Conservation (phyloP, 495 filamentous ascomycete species). For the Aspergillus haitiensis region DNA sequence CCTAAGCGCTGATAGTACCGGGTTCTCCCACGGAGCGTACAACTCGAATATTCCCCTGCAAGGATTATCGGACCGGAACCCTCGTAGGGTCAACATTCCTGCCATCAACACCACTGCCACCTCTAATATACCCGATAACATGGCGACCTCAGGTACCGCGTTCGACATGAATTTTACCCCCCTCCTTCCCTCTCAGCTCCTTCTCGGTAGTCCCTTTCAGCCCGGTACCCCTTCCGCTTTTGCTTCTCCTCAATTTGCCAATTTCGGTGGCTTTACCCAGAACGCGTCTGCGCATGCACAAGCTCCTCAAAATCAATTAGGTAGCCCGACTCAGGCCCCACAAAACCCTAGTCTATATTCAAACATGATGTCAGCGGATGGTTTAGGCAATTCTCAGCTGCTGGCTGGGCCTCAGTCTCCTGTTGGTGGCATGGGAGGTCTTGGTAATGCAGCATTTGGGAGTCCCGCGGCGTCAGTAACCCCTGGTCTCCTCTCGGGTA, state of each 20-base stretch:
- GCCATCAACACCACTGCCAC: conserved; percentile 79
- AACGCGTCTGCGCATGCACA: conserved; percentile 61
- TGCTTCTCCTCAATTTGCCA: conserved; percentile 86
- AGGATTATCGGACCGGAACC: conserved; percentile 80
- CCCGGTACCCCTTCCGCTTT: conserved; percentile 90
- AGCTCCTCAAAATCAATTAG: conserved; percentile 54
- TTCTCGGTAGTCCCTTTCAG: conserved; percentile 95
- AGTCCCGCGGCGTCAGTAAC: conserved; percentile 69
- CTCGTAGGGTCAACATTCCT: conserved; percentile 81
- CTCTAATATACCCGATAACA: conserved; percentile 63
- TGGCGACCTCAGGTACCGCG: conserved; percentile 82
- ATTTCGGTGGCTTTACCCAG: conserved; percentile 73
- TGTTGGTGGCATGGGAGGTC: conserved; percentile 65
- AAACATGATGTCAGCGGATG: conserved; percentile 72
- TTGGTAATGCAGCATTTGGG: conserved; percentile 57
- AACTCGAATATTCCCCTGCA: conserved; percentile 66
- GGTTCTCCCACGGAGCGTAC: conserved; percentile 90
- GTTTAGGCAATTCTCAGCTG: conserved; percentile 66
- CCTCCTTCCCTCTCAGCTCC: conserved; percentile 86
- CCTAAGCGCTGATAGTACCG: conserved; percentile 68
- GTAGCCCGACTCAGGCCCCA: conserved; percentile 62
- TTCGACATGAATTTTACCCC: conserved; percentile 99
- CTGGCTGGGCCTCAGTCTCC: conserved; percentile 86
- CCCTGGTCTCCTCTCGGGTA: conserved; percentile 80
- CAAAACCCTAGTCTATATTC: conserved; percentile 73